Evolutionary conservation across 805 yeast species (phyloP), one percentile per base, ranked within the genome.

Genomic region (Lachancea meyersii): DNA sequence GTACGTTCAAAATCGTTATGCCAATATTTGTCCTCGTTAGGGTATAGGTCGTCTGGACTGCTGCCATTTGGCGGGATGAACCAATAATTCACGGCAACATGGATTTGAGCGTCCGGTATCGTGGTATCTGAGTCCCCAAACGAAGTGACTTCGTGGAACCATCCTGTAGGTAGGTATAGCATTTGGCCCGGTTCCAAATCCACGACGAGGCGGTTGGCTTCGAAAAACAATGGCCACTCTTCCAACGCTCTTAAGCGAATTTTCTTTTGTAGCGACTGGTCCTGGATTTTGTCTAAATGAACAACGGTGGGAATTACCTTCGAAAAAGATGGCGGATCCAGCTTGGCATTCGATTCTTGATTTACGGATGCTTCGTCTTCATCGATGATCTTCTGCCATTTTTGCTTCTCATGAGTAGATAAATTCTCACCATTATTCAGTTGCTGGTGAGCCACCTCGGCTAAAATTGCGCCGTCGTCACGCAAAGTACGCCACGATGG

Each of bases 141-240:
- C 8, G 86, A 79, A 1, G 85, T 74, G 2, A 83, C 91, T 57
- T 83, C 91, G 57, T 83, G 91, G 53, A 83, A 83, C 89, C 89
- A 83, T 2, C 91, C 88, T 1, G 84, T 74, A 0, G 91, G 91
- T 20, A 83, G 57, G 54, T 75, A 83, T 18, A 83, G 58, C 80
- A 80, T 76, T 38, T 82, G 78, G 0, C 87, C 87, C 0, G 81
- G 79, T 22, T 70, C 54, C 21, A 83, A 49, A 55, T 72, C 65
- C 1, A 78, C 77, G 14, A 70, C 65, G 13, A 71, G 54, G 35
- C 69, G 67, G 16, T 65, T 59, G 1, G 77, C 65, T 1, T 61
- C 47, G 31, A 69, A 54, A 39, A 80, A 67, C 1, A 69, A 67
- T 0, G 84, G 83, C 60, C 73, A 82, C 23, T 67, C 57, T 4